Percentiles rank a stretch among this genome's conserved stretches.
Evolutionary conservation across 108 stramenopile genomes (phyloP).

Genomic region (Skeletonema menzelii): DNA sequence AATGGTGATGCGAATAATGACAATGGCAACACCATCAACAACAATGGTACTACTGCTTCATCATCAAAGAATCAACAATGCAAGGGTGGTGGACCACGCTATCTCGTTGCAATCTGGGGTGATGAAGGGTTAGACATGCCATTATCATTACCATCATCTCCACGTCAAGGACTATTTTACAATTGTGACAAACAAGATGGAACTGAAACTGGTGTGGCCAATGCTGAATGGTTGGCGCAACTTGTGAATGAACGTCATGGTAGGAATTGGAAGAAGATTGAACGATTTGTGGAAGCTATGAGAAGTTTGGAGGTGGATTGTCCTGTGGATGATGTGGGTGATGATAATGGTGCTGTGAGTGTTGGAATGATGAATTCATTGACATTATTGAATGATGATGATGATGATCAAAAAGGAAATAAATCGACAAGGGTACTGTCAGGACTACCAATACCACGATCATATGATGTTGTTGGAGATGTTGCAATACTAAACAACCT

Average conservation of each 20-base stretch:
- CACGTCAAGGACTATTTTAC: conserved; percentile 32
- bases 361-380: background rate
- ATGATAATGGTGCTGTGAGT: background rate
- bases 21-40: background rate
- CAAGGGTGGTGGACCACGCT: conserved; percentile 53
- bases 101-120: conserved; percentile 85
- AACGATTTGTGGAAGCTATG: conserved; percentile 65
- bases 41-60: background rate
- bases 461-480: conserved; percentile 78
- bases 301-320: conserved; percentile 28
- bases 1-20: background rate
- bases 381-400: background rate
- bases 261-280: conserved; percentile 88
- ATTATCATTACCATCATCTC: conserved; percentile 39
- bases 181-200: conserved; percentile 2
- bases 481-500: conserved; percentile 74
- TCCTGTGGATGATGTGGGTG: conserved; percentile 25
- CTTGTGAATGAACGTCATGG: conserved; percentile 83
- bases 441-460: conserved; percentile 31
- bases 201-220: conserved; percentile 2
- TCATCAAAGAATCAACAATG: conserved; percentile 22
- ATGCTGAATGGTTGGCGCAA: conserved; percentile 65
- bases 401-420: background rate
- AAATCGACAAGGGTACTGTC: conserved; percentile 16
- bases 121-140: conserved; percentile 94